Percentiles rank a stretch among this genome's conserved stretches.
Conservation (phyloP, 805 yeast genomes). For the Spathaspora arborariae region DNA sequence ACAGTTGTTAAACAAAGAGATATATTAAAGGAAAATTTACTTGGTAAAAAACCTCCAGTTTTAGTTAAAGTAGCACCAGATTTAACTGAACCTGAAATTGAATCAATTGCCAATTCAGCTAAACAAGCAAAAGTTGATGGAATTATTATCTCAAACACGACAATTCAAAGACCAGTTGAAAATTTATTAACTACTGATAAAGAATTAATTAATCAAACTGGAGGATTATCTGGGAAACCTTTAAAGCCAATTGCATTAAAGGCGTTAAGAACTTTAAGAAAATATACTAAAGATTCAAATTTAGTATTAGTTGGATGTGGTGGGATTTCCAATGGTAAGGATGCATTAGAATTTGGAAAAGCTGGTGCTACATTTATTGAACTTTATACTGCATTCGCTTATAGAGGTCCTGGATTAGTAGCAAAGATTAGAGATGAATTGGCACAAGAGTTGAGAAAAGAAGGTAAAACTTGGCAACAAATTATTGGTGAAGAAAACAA, state of each 20-base stretch:
- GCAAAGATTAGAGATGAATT: conserved; percentile 41
- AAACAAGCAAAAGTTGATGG: conserved; percentile 81
- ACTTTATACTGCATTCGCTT: conserved; percentile 86
- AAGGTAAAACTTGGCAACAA: conserved; percentile 81
- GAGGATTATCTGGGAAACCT: conserved; percentile 93
- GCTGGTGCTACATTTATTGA: conserved; percentile 94
- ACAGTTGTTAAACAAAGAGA: conserved; percentile 65
- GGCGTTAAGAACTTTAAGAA: conserved; percentile 68
- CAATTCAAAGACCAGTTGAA: conserved; percentile 71
- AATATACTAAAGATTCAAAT: conserved; percentile 69
- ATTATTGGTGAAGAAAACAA: conserved; percentile 60
- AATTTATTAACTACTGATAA: conserved; percentile 47
- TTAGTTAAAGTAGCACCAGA: conserved; percentile 94
- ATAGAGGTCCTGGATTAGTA: conserved; percentile 84
- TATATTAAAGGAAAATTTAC: conserved; percentile 34
- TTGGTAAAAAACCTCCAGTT: conserved; percentile 64
- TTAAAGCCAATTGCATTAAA: conserved; percentile 73
- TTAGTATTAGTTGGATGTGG: conserved; percentile 90
- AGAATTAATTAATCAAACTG: conserved; percentile 52
- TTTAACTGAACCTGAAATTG: conserved; percentile 73
- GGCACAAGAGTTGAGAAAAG: conserved; percentile 51
- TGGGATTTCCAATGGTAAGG: conserved; percentile 83
- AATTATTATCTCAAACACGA: conserved; percentile 87
- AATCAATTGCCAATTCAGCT: conserved; percentile 78
- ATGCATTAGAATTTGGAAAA: conserved; percentile 84